Conservation (phyloP, 169 alveolate genomes). For the Plasmodium reichenowi region DNA sequence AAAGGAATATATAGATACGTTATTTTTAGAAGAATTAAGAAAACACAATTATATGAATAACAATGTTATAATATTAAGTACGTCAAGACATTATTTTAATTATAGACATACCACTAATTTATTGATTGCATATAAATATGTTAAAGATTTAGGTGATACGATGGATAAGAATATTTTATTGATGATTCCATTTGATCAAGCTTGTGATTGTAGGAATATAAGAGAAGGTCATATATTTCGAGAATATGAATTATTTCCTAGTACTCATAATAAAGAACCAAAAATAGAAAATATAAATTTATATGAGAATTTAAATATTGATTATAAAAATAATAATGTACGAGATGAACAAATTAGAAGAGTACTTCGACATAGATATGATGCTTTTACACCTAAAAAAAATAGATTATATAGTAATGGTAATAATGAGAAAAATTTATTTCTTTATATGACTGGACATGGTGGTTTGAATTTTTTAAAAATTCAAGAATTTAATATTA, state of each 20-base stretch:
- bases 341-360: constrained; percentile 64
- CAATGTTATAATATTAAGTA: constrained; percentile 78
- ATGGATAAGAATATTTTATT: constrained; percentile 50
- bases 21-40: constrained; percentile 53
- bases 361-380: constrained; percentile 68
- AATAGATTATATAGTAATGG: constrained; percentile 48
- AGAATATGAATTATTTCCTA: constrained; percentile 32
- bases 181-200: constrained; percentile 74
- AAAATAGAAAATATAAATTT: constrained; percentile 21
- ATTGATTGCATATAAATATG: constrained; percentile 61
- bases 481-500: constrained; percentile 82
- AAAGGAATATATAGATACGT: constrained; percentile 22
- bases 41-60: constrained; percentile 78
- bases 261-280: constrained; percentile 6
- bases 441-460: constrained; percentile 86
- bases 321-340: constrained; percentile 70
- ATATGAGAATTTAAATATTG: constrained; percentile 39
- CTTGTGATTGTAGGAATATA: constrained; percentile 71
- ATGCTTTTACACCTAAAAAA: constrained; percentile 52
- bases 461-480: constrained; percentile 87
- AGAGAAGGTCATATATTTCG: constrained; percentile 50
- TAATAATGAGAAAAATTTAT: constrained; percentile 72
- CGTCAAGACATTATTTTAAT: constrained; percentile 85
- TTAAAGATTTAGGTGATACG: constrained; percentile 49
- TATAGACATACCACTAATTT: constrained; percentile 84